phyloP scores from a whole-genome alignment of 2,329 filamentous ascomycete genomes.

The Leptographium radiaticola region DNA sequence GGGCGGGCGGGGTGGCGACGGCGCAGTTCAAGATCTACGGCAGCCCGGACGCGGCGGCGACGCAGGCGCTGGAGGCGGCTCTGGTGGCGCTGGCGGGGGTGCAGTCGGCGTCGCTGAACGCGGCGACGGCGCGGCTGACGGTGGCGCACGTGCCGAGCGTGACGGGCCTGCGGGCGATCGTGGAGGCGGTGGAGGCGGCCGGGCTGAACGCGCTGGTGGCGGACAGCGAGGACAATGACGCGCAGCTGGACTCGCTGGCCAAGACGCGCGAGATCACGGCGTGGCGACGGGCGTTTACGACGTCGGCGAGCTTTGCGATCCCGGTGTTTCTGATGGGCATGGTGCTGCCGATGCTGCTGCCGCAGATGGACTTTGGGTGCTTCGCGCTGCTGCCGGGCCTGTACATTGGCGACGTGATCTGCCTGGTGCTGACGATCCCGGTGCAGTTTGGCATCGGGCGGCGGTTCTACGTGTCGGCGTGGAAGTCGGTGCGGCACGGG shows the following conservation, averaged over 20 bases:
- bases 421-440: slow-evolving; percentile 72
- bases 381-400: slow-evolving; percentile 57
- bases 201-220: slow-evolving; percentile 84
- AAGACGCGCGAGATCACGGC: slow-evolving; percentile 95
- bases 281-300: slow-evolving; percentile 71
- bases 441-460: slow-evolving; percentile 94
- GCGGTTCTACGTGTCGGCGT: slow-evolving; percentile 89
- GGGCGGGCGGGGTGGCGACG: slow-evolving; percentile 40
- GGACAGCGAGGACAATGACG: slow-evolving; percentile 90
- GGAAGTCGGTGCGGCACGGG: slow-evolving; percentile 77
- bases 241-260: slow-evolving; percentile 85
- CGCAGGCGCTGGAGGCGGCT: slow-evolving; percentile 55
- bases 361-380: slow-evolving; percentile 62
- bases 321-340: slow-evolving; percentile 90
- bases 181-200: slow-evolving; percentile 66
- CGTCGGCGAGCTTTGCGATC: slow-evolving; percentile 68
- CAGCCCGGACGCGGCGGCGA: slow-evolving; percentile 56
- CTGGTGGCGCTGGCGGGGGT: slow-evolving; percentile 58
- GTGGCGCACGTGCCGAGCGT: slow-evolving; percentile 59
- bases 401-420: slow-evolving; percentile 78
- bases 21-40: slow-evolving; percentile 80
- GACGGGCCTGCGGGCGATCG: slow-evolving; percentile 68
- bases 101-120: slow-evolving; percentile 57
- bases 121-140: slow-evolving; percentile 59
- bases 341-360: slow-evolving; percentile 79